Conservation (phyloP, 495 filamentous ascomycete genomes). For the Cercophora samala region DNA sequence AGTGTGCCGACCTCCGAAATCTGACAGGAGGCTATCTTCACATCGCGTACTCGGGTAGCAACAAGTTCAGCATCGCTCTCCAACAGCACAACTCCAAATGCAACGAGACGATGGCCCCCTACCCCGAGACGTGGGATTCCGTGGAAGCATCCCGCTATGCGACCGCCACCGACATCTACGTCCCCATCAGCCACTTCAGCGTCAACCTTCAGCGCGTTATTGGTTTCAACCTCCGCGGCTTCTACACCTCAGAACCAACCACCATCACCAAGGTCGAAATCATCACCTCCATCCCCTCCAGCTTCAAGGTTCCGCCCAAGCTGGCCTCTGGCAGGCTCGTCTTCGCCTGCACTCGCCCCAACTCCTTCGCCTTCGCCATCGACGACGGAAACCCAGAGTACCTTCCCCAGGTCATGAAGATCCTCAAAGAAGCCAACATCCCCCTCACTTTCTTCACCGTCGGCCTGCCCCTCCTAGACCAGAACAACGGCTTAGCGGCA, state of each 20-base stretch:
- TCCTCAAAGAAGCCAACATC: slow-evolving; percentile 60
- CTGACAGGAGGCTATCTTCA: slow-evolving; percentile 65
- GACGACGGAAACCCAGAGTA: slow-evolving; percentile 67
- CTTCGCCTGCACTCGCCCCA: slow-evolving; percentile 65
- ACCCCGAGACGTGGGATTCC: slow-evolving; percentile 70
- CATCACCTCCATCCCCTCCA: slow-evolving; percentile 50
- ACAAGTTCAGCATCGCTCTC: slow-evolving; percentile 64
- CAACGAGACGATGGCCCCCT: slow-evolving; percentile 57
- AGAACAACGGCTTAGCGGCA: slow-evolving; percentile 55
- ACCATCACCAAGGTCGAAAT: slow-evolving; percentile 62
- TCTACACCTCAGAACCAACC: slow-evolving; percentile 56
- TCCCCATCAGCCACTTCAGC: slow-evolving; percentile 71
- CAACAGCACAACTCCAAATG: slow-evolving; percentile 70
- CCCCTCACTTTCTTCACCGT: slow-evolving; percentile 79
- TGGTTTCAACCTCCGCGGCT: slow-evolving; percentile 66
- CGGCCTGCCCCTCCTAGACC: slow-evolving; percentile 60
- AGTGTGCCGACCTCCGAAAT: slow-evolving; percentile 58
- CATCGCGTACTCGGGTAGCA: slow-evolving; percentile 64
- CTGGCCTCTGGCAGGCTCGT: slow-evolving; percentile 59
- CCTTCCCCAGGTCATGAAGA: slow-evolving; percentile 61
- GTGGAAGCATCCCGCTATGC: slow-evolving; percentile 66
- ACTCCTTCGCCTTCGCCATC: slow-evolving; percentile 77
- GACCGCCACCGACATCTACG: slow-evolving; percentile 61
- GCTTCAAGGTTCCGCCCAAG: slow-evolving; percentile 56
- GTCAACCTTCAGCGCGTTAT: slow-evolving; percentile 58